A percentile compares a stretch with the other conserved stretches of the same genome.
Evolutionary conservation across 2,329 filamentous ascomycete genomes (phyloP).

Genomic region (Trichophyton schoenleinii): DNA sequence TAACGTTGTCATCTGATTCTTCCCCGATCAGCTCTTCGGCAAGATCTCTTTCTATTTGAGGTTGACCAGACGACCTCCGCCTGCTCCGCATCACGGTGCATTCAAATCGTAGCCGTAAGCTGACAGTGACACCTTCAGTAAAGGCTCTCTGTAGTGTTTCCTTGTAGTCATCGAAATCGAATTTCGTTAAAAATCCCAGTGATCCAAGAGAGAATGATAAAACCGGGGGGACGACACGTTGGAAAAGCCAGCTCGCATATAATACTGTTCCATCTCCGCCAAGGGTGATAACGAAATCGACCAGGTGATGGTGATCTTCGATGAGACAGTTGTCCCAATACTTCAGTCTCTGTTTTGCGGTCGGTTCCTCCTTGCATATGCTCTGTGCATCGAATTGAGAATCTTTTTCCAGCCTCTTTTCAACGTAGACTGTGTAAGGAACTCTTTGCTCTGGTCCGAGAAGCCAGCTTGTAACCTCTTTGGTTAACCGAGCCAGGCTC

Average conservation of each 20-base stretch:
- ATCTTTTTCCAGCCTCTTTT: constrained; percentile 60
- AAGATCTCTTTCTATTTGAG: constrained; percentile 47
- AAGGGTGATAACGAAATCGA: constrained; percentile 86
- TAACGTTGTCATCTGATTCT: constrained; percentile 69
- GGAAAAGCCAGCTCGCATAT: constrained; percentile 93
- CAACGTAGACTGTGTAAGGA: constrained; percentile 66
- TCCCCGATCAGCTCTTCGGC: constrained; percentile 75
- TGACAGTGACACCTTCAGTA: constrained; percentile 73
- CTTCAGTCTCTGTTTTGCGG: constrained; percentile 48
- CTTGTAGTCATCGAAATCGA: constrained; percentile 69
- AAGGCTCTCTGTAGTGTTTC: constrained; percentile 61
- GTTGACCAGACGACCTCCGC: constrained; percentile 19
- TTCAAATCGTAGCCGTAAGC: constrained; percentile 77
- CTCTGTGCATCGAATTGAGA: constrained; percentile 61
- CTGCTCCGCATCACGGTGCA: constrained; percentile 73
- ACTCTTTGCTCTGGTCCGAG: constrained; percentile 55
- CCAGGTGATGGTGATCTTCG: constrained; percentile 63
- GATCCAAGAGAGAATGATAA: constrained; percentile 85
- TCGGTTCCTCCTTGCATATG: constrained; percentile 50
- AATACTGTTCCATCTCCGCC: constrained; percentile 95
- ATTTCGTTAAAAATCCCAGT: constrained; percentile 89
- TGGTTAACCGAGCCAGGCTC: constrained; percentile 61
- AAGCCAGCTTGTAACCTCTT: constrained; percentile 69
- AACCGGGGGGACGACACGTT: constrained; percentile 85
- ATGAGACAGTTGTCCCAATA: constrained; percentile 81